Evolutionary conservation across 768 basidiomycete genomes (phyloP).

Genomic region (Macrolepiota dolichaula): DNA sequence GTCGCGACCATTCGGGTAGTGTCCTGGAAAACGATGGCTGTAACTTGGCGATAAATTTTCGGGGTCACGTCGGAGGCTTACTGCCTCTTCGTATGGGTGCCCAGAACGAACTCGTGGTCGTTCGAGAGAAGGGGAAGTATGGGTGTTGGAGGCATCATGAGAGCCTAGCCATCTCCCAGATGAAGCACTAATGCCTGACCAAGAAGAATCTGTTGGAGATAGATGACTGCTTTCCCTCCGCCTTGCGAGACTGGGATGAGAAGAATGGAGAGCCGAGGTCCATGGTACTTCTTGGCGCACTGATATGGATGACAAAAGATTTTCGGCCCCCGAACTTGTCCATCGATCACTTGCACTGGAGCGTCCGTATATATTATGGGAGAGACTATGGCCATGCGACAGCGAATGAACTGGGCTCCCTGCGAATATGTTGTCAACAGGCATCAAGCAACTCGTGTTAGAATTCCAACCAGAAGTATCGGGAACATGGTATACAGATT

Average conservation of each 20-base stretch:
- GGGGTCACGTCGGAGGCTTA: conserved; percentile 27
- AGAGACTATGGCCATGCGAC: conserved; percentile 7
- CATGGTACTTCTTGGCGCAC: conserved; percentile 8
- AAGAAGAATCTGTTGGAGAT: conserved; percentile 6
- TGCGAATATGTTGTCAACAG: conserved; percentile 32
- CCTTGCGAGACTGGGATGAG: conserved; percentile 8
- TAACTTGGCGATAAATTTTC: conserved; percentile 23
- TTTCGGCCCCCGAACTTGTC: conserved; percentile 5
- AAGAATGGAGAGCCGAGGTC: conserved; percentile 5
- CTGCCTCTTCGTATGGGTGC: conserved; percentile 32
- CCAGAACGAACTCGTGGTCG: conserved; percentile 34
- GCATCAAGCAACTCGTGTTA: conserved; percentile 6
- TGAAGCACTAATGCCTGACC: background rate
- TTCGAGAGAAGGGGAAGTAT: conserved; percentile 24
- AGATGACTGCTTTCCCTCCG: conserved; percentile 2
- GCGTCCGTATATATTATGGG: conserved; percentile 7
- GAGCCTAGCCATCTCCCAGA: conserved; percentile 8
- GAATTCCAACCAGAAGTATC: conserved; percentile 24
- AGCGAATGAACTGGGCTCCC: conserved; percentile 30
- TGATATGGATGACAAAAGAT: conserved; percentile 4
- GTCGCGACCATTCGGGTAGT: conserved; percentile 26
- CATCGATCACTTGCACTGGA: conserved; percentile 19
- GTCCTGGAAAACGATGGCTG: conserved; percentile 24
- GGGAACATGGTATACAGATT: conserved; percentile 37
- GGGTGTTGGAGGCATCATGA: conserved; percentile 5